Conservation (phyloP, 2,329 filamentous ascomycete species). For the Cladosporium sp. region DNA sequence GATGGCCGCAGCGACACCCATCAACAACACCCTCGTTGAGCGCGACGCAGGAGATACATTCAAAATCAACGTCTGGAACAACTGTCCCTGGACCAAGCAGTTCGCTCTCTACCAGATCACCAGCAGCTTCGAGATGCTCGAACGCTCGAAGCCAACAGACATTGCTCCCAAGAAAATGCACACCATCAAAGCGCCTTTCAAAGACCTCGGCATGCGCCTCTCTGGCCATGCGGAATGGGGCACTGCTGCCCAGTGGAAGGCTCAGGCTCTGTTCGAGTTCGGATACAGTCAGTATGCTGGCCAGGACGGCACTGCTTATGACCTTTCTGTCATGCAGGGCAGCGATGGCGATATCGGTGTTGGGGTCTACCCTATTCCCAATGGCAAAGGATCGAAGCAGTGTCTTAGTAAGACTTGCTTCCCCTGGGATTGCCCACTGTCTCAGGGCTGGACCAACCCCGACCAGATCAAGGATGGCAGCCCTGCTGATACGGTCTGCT, state of each 20-base stretch:
- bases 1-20: conserved; percentile 7
- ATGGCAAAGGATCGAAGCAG: conserved; percentile 15
- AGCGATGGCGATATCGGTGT: conserved; percentile 24
- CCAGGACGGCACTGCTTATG: conserved; percentile 18
- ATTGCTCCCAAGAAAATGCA: conserved; percentile 14
- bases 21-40: conserved; percentile 8
- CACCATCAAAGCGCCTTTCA: conserved; percentile 22
- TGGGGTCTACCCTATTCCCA: conserved; percentile 18
- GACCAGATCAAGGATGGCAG: conserved; percentile 21
- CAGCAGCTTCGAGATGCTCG: conserved; percentile 21
- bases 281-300: conserved; percentile 22
- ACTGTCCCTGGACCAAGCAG: conserved; percentile 22
- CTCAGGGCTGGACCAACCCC: conserved; percentile 26
- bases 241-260: conserved; percentile 23
- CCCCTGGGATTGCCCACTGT: conserved; percentile 19
- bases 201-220: conserved; percentile 25
- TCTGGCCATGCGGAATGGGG: conserved; percentile 27
- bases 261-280: conserved; percentile 28
- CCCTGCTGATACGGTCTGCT: conserved; percentile 30
- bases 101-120: conserved; percentile 27
- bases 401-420: conserved; percentile 26
- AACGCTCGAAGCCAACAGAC: conserved; percentile 18
- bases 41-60: conserved; percentile 18
- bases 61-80: conserved; percentile 26
- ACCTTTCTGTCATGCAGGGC: conserved; percentile 25